Percentiles rank a stretch among this genome's conserved stretches.
phyloP scores from a whole-genome alignment of 2,329 filamentous ascomycete species.

The Colletotrichum sp. region DNA sequence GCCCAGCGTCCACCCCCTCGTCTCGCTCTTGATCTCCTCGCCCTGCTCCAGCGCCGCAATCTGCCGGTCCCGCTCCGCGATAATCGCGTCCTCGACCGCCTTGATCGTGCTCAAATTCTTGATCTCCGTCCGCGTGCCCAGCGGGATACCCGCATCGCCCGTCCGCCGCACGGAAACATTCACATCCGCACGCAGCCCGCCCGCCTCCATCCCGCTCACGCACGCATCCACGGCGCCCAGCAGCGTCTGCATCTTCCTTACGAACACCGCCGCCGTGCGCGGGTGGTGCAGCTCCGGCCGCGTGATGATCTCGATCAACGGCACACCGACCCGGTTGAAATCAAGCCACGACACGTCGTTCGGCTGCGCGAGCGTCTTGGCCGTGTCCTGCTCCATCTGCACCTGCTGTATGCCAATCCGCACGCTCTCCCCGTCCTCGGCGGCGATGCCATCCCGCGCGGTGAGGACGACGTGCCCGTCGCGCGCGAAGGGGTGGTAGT shows the following conservation, averaged over 20 bases:
- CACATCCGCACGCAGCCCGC: slow-evolving; percentile 89
- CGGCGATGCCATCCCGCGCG: slow-evolving; percentile 78
- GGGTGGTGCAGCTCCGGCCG: slow-evolving; percentile 87
- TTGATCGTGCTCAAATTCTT: slow-evolving; percentile 97
- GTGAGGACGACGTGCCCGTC: slow-evolving; percentile 76
- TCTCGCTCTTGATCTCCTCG: slow-evolving; percentile 80
- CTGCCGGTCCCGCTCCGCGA: slow-evolving; percentile 88
- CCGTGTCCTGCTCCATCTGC: slow-evolving; percentile 97
- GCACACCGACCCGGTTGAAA: slow-evolving; percentile 90
- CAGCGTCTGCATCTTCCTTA: slow-evolving; percentile 85
- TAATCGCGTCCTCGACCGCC: slow-evolving; percentile 91
- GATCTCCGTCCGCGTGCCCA: slow-evolving; percentile 93
- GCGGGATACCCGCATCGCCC: slow-evolving; percentile 43
- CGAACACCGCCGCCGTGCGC: slow-evolving; percentile 83
- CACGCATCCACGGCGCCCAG: slow-evolving; percentile 84
- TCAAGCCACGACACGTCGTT: slow-evolving; percentile 80
- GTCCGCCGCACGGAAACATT: slow-evolving; percentile 84
- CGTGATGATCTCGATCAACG: slow-evolving; percentile 94
- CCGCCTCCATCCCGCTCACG: slow-evolving; percentile 90
- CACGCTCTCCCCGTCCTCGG: slow-evolving; percentile 73
- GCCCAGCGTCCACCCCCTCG: slow-evolving; percentile 89
- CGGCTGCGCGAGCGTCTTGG: slow-evolving; percentile 85
- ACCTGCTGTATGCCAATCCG: slow-evolving; percentile 88
- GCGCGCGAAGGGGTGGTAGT: slow-evolving; percentile 76
- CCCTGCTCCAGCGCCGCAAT: slow-evolving; percentile 80